Conservation (phyloP, 768 basidiomycete genomes). For the Tremella mesenterica region DNA sequence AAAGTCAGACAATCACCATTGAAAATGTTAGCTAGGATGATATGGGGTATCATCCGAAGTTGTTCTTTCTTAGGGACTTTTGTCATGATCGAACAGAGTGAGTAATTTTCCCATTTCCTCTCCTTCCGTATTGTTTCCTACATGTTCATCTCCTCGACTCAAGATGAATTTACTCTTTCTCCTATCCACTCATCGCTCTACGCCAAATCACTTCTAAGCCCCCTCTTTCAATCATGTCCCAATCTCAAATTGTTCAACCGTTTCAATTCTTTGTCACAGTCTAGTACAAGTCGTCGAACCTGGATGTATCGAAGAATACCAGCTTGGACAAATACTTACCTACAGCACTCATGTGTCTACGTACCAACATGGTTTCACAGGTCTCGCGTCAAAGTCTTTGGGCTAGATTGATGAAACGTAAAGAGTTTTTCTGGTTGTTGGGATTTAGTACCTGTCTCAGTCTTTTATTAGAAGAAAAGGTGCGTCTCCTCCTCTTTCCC, state of each 20-base stretch:
- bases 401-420: constrained; percentile 57
- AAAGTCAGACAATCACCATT: constrained; percentile 60
- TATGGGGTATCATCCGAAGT: constrained; percentile 67
- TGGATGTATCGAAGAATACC: too few relatives aligned
- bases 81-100: constrained; percentile 72
- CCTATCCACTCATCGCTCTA: too few relatives aligned
- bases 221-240: too few relatives aligned
- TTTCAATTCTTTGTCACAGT: too few relatives aligned
- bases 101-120: constrained; percentile 27
- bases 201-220: too few relatives aligned
- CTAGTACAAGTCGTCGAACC: too few relatives aligned
- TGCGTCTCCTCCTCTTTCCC: constrained; percentile 13
- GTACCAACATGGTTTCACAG: constrained; percentile 22
- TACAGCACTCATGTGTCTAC: constrained; percentile 23
- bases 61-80: constrained; percentile 80
- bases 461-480: constrained; percentile 75
- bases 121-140: not conserved
- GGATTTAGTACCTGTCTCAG: constrained; percentile 68
- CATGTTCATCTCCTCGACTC: too few relatives aligned
- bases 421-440: constrained; percentile 62
- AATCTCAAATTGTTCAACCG: too few relatives aligned
- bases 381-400: constrained; percentile 46
- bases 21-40: constrained; percentile 57
- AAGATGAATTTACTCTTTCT: too few relatives aligned
- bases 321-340: not conserved